Evolutionary conservation across 2,329 filamentous ascomycete genomes (phyloP), one percentile per base, ranked within the genome.

Genomic region (Acephala macrosclerotiorum): DNA sequence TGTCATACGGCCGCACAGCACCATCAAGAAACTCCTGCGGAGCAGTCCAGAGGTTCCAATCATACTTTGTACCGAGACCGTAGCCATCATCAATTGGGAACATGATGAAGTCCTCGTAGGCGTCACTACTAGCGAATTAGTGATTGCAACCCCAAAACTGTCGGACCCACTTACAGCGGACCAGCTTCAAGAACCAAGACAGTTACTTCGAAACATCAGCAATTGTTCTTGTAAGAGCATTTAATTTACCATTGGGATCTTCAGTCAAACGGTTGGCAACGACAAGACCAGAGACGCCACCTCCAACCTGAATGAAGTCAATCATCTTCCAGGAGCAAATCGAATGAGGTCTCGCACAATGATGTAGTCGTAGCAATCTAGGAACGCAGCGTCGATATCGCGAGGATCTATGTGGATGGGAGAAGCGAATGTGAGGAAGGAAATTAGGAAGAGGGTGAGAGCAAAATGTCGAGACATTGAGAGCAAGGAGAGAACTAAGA

Each of bases 271-370:
- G 74, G 26, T 79, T 79, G 26, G 80, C 80, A 33, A 84, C 73
- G 1, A 80, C 78, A 12, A 84, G 76, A 26, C 83, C 81, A 38
- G 80, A 80, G 33, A 80, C 77, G 4, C 83, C 83, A 20, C 82
- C 83, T 3, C 83, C 83, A 29, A 82, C 75, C 49, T 53, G 25
- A 7, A 18, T 9, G 3, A 33, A 14, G 11, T 53, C 25, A 53
- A 25, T 14, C 8, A 3, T 33, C 25, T 20, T 3, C 12, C 14
- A 26, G 5, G 11, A 14, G 5, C 12, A 14, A 18, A 7, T 14
- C 1, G 25, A 26, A 4, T 1, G 3, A 11, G 11, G n/a, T 11
- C 1, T 53, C n/a, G 11, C 12, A 53, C 49, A 47, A 84, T 74
- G 18, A 83, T 72, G 60, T 79, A 80, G 63, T 80, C 76, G 60